phyloP scores from a whole-genome alignment of 2,329 filamentous ascomycete species.

The Stachybotrys elegans region DNA sequence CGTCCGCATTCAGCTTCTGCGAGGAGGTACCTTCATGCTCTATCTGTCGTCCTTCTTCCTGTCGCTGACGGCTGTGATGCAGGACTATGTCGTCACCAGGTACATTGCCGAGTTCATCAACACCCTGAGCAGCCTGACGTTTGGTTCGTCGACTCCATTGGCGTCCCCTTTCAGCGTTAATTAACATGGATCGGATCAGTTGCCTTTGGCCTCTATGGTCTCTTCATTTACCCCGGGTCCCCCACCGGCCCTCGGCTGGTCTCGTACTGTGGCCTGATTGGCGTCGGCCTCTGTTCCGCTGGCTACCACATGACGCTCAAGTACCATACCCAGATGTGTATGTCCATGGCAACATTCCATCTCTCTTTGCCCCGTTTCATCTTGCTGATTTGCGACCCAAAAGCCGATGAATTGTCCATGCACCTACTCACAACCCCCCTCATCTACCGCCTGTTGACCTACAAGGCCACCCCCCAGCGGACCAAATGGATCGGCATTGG shows the following conservation, averaged over 20 bases:
- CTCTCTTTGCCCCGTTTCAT: not conserved
- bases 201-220: slow-evolving; percentile 31
- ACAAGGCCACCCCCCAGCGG: slow-evolving; percentile 19
- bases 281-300: slow-evolving; percentile 25
- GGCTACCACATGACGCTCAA: slow-evolving; percentile 28
- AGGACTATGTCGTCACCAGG: slow-evolving; percentile 35
- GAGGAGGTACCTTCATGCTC: slow-evolving; percentile 19
- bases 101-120: slow-evolving; percentile 41
- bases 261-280: slow-evolving; percentile 32
- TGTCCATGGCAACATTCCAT: not conserved
- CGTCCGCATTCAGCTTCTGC: slow-evolving; percentile 25
- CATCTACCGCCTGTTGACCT: slow-evolving; percentile 33
- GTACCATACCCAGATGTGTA: slow-evolving; percentile 30
- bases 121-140: slow-evolving; percentile 34
- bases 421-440: slow-evolving; percentile 36
- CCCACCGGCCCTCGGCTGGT: slow-evolving; percentile 21
- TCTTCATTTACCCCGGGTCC: slow-evolving; percentile 14
- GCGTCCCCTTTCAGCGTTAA: not conserved
- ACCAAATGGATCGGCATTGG: slow-evolving; percentile 16
- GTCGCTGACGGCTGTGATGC: not conserved
- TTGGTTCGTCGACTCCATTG: slow-evolving; percentile 15
- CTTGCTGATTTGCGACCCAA: slow-evolving; percentile 1
- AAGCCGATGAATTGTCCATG: slow-evolving; percentile 35
- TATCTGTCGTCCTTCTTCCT: slow-evolving; percentile 2
- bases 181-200: slow-evolving; percentile 19